Conservation (phyloP, 768 basidiomycete species). For the Pisolithus sp. region DNA sequence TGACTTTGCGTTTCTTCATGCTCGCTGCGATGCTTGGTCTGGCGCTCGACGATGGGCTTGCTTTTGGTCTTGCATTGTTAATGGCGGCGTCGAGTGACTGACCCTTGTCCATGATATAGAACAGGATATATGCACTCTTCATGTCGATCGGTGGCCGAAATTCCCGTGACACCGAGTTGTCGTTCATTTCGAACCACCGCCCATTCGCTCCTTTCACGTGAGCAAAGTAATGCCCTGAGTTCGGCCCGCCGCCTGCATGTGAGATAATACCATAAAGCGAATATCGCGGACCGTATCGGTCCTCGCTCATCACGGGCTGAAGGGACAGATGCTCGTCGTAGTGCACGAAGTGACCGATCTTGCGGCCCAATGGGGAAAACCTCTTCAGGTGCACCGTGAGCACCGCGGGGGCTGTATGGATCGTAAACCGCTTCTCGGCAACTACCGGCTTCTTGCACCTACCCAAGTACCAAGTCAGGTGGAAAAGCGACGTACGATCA, state of each 20-base stretch:
- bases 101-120: constrained; percentile 81
- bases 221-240: constrained; percentile 94
- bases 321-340: constrained; percentile 75
- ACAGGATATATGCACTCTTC: constrained; percentile 88
- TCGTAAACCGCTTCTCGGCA: constrained; percentile 85
- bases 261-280: constrained; percentile 87
- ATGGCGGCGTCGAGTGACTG: constrained; percentile 53
- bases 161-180: constrained; percentile 58
- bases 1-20: constrained; percentile 43
- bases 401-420: constrained; percentile 81
- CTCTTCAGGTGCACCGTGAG: constrained; percentile 94
- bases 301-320: constrained; percentile 77
- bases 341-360: constrained; percentile 70
- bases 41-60: constrained; percentile 9
- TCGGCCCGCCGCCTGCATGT: constrained; percentile 88
- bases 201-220: constrained; percentile 66
- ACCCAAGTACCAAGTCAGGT: constrained; percentile 1
- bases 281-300: constrained; percentile 70
- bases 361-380: constrained; percentile 85
- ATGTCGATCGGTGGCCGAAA: constrained; percentile 45
- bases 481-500: constrained; percentile 4
- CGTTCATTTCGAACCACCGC: constrained; percentile 92
- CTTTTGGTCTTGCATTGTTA: neutral
- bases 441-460: constrained; percentile 91
- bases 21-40: constrained; percentile 40